Evolutionary conservation across 2,329 filamentous ascomycete genomes (phyloP), one percentile per base, ranked within the genome.

Genomic region (Cladophialophora psammophila): DNA sequence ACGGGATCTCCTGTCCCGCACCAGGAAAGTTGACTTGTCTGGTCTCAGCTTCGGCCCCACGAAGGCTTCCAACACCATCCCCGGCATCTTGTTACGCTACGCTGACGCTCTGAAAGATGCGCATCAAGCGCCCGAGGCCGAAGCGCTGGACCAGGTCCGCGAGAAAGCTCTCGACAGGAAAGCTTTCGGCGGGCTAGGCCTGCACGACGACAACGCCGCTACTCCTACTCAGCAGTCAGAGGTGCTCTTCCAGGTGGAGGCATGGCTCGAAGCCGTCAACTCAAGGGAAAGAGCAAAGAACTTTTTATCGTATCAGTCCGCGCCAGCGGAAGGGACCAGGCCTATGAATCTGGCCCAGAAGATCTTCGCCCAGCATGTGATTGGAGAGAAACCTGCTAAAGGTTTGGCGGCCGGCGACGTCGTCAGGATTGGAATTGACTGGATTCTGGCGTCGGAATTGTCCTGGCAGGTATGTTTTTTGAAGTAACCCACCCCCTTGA

Each of bases 311-410:
- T 65, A 40, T 38, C 42, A 57, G 9, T 9, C 54, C 5, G 9
- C 36, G 2, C 48, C 55, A 12, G 57, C 42, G 4, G 31, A 61
- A 32, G 64, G 63, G 20, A 65, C 59, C 3, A 61, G 60, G 10
- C 68, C 72, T n/a, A 83, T 84, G 81, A 82, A 76, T 1, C 62
- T 82, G 1, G 76, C 78, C 1, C 79, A 83, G 69, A 83, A 83
- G 72, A 82, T 83, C 45, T 80, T 83, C 68, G 80, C 81, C 0
- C 66, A 77, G n/a, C 81, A 83, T 70, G 79, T 80, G 65, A 72
- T 81, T 1, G 71, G 64, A 2, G 64, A 64, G 42, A 64, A 74
- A 1, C 71, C 73, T 1, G 74, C 73, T 18, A 77, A 77, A 0
- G 76, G 68, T 15, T 76, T 83, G 2, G 66, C 68, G 36, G 72